phyloP scores from a whole-genome alignment of 78 protist genomes.

The Diacronema lutheri region DNA sequence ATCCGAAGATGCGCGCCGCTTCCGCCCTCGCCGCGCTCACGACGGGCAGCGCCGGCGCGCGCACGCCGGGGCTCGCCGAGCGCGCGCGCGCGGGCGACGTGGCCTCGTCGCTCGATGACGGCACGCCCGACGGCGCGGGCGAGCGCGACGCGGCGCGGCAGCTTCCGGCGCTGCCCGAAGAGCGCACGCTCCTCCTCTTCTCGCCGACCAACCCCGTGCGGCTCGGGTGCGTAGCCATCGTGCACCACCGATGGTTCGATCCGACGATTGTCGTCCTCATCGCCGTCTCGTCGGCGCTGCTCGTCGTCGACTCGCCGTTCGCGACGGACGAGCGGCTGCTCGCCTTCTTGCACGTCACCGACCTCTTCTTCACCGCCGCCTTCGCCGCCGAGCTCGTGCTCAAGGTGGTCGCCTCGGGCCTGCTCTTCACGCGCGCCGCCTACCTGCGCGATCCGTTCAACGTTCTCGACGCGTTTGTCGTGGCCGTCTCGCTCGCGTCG shows the following conservation, averaged over 20 bases:
- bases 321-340: neutral
- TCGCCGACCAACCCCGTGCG: neutral
- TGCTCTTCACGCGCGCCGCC: neutral
- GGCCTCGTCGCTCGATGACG: too few species aligned
- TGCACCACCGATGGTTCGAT: neutral
- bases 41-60: too few species aligned
- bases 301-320: neutral
- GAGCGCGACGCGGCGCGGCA: too few species aligned
- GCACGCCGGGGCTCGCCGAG: too few species aligned
- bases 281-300: neutral
- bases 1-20: too few species aligned
- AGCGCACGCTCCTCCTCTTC: too few species aligned
- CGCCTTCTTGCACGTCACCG: neutral
- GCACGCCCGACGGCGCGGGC: too few species aligned
- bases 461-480: conserved; percentile 2
- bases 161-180: too few species aligned
- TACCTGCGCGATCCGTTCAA: neutral
- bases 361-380: neutral
- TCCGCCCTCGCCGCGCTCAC: too few species aligned
- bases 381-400: conserved; percentile 6
- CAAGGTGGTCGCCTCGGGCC: conserved; percentile 7
- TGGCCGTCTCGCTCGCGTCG: neutral
- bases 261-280: neutral
- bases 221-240: neutral
- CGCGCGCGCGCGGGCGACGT: too few species aligned